Evolutionary conservation across 1,284 basidiomycete species (phyloP).

Genomic region (Puccinia triticina): DNA sequence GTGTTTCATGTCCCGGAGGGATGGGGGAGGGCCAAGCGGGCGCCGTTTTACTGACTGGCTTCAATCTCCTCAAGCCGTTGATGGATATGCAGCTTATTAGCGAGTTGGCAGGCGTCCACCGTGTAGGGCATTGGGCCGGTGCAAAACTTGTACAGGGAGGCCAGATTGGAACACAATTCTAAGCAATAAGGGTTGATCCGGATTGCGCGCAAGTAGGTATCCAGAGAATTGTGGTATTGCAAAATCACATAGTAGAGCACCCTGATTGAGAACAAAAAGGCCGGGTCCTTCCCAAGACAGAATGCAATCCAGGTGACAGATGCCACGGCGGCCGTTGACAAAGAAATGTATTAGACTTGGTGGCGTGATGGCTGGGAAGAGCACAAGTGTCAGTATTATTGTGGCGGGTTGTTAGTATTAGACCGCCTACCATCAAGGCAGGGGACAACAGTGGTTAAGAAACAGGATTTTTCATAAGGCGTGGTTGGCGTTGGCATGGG

Average conservation of each 20-base stretch:
- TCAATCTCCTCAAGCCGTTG: conserved; percentile 66
- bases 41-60: conserved; percentile 54
- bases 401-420: too few species aligned
- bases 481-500: too few species aligned
- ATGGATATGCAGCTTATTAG: conserved; percentile 75
- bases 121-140: conserved; percentile 99
- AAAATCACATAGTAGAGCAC: conserved; percentile 99
- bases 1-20: conserved; percentile 56
- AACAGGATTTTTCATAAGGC: too few species aligned
- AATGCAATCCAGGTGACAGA: too few species aligned
- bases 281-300: conserved; percentile 95
- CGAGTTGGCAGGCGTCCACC: conserved; percentile 93
- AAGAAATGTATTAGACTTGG: too few species aligned
- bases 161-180: conserved; percentile 98
- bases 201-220: conserved; percentile 97
- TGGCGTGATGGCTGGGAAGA: too few species aligned
- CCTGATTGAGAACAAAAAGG: conserved; percentile 99
- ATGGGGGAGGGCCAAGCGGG: conserved; percentile 54
- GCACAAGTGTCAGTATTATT: too few species aligned
- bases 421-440: too few species aligned
- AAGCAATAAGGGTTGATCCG: conserved; percentile 98
- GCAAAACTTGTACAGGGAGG: conserved; percentile 93
- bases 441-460: too few species aligned
- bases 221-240: conserved; percentile 95
- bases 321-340: too few species aligned